A percentile compares a stretch with the other conserved stretches of the same genome.
Evolutionary conservation across 2,329 filamentous ascomycete species (phyloP).

Genomic region (Fusarium nematophilum): DNA sequence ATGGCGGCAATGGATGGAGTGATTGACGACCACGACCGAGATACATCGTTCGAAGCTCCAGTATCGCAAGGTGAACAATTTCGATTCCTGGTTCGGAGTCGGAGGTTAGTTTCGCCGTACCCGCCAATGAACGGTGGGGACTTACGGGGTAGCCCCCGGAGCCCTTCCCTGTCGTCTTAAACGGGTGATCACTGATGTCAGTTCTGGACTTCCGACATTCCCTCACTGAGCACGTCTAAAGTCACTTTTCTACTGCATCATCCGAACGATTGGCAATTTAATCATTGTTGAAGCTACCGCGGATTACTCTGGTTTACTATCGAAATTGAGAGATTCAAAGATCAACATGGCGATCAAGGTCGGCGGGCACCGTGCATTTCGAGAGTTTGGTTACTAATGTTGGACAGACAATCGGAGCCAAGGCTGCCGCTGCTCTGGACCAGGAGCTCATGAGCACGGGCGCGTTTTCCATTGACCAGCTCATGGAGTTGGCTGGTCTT

Average conservation of each 20-base stretch:
- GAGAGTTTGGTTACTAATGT: conserved; percentile 13
- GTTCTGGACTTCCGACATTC: conserved; percentile 17
- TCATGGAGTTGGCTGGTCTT: conserved; percentile 96
- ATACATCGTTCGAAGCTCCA: conserved; percentile 5
- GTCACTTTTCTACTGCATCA: conserved; percentile 19
- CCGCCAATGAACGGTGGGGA: conserved; percentile 38
- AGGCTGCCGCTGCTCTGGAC: conserved; percentile 89
- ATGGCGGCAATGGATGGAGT: conserved; percentile 59
- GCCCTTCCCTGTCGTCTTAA: not conserved
- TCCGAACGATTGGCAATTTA: not conserved
- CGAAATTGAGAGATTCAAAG: conserved; percentile 32
- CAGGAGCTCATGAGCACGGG: conserved; percentile 91
- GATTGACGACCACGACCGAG: conserved; percentile 29
- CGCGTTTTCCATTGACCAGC: conserved; percentile 92
- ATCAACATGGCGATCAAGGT: conserved; percentile 50
- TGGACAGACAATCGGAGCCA: conserved; percentile 81
- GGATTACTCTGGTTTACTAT: not conserved
- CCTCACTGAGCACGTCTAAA: conserved; percentile 32
- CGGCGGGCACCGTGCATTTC: not conserved
- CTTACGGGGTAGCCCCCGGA: not conserved
- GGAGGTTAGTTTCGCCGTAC: conserved; percentile 53
- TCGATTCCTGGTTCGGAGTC: conserved; percentile 32
- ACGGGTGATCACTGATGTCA: conserved; percentile 38
- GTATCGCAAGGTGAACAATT: conserved; percentile 45
- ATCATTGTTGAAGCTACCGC: not conserved